Base-by-base conservation (phyloP, 257 asterid species). In the Nicotiana sylvestris region DNA sequence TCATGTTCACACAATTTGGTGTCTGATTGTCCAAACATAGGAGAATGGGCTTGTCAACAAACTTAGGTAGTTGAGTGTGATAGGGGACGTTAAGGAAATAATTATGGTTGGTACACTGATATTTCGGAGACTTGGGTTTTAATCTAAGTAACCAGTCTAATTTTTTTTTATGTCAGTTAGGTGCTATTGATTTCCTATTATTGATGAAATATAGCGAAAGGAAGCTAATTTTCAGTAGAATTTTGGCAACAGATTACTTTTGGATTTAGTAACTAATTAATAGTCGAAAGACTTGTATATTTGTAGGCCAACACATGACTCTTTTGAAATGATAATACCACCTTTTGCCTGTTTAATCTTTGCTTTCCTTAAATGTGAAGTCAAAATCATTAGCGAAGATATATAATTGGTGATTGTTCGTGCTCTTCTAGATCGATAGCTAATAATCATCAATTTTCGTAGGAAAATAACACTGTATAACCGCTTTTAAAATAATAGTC, bases 141-240 rank as follows among this genome's bases (percentile, higher is more conserved):
- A 78, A 30, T 85, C 77, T 30, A 82, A 85, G 87, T 82, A 33
- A 78, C 37, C 27, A 66, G 43, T 39, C 64, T 39, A 21, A 12
- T 39, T 17, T 49, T 1, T 27, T 51, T 27, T 5, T 21, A 3
- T 46, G 13, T 21, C n/a, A 21, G 61, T 46, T 72, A 46, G 79
- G 79, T 72, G 79, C 79, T 25, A 46, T 25, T 46, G 25, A 13
- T 72, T 72, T 72, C 61, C 37, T 11, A 72, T 72, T 1, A 46
- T 46, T 46, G 1, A 4, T 72, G 79, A 72, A 67, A 72, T 46
- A 21, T 21, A 21, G 43, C 43, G 1, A 37, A 37, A 37, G 7
- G 43, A 5, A 37, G 43, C 43, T 37, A 0, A 37, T 37, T 37
- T 37, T 37, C 43, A 37, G 43, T 37, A 37, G 35, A 70, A 2